A percentile compares a stretch with the other conserved stretches of the same genome.
phyloP scores from a whole-genome alignment of 352 stramenopile species.

The Phytophthora palmivora region DNA sequence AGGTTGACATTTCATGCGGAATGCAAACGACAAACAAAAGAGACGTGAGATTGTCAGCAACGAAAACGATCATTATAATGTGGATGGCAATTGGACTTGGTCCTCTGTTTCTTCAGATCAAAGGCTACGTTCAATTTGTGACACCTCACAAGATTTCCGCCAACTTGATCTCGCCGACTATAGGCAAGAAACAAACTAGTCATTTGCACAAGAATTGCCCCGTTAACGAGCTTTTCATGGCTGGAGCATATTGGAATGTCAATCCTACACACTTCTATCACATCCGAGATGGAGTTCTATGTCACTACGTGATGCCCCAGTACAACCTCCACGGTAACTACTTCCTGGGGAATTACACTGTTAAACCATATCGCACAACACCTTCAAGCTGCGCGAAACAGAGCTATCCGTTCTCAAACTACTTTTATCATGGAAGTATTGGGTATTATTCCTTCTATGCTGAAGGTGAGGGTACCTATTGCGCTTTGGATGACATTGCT shows the following conservation, averaged over 20 bases:
- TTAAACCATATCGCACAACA: conserved; percentile 5
- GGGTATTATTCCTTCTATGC: conserved; percentile 16
- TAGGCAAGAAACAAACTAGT: background rate
- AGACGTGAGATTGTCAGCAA: background rate
- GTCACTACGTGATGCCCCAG: conserved; percentile 20
- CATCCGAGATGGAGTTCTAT: conserved; percentile 4
- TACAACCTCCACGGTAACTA: conserved; percentile 17
- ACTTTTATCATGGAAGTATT: conserved; percentile 17
- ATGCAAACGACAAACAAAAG: no score
- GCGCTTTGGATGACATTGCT: conserved; percentile 9
- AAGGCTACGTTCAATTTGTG: conserved; percentile 18
- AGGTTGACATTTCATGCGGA: no score
- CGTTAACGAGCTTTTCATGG: conserved; percentile 20
- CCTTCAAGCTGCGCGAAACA: background rate
- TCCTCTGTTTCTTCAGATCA: conserved; percentile 35
- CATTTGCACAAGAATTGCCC: conserved; percentile 13
- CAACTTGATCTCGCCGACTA: conserved; percentile 2
- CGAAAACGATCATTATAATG: conserved; percentile 1
- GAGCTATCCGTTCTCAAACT: conserved; percentile 3
- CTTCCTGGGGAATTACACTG: conserved; percentile 6
- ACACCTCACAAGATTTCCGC: conserved; percentile 28
- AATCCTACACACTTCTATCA: conserved; percentile 8
- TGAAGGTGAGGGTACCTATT: conserved; percentile 26
- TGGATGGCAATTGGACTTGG: conserved; percentile 11
- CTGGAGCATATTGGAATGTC: conserved; percentile 28